phyloP scores from a whole-genome alignment of 352 stramenopile genomes.

The Phytophthora chlamydospora region DNA sequence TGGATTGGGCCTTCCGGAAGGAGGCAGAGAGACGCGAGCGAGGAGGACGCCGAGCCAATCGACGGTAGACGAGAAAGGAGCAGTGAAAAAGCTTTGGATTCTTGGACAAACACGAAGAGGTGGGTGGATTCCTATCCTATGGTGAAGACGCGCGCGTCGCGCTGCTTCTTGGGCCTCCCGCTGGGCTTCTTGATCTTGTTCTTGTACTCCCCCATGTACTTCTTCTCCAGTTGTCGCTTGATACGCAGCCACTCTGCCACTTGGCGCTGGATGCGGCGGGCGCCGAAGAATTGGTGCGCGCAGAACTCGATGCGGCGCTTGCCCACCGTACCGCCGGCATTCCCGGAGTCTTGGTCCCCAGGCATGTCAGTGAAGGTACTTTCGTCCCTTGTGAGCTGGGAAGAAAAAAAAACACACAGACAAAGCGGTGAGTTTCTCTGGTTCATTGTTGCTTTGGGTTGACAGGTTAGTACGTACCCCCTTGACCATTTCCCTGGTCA shows the following conservation, averaged over 20 bases:
- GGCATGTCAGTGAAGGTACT: conserved; percentile 54
- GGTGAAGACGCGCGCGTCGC: conserved; percentile 77
- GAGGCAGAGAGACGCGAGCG: conserved; percentile 34
- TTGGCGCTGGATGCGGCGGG: conserved; percentile 61
- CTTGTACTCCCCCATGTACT: conserved; percentile 85
- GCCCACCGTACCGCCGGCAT: conserved; percentile 4
- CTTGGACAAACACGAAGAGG: conserved; percentile 1
- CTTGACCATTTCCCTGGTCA: conserved; percentile 84
- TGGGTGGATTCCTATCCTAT: conserved; percentile 46
- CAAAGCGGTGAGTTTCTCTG: no score
- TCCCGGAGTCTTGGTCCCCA: conserved; percentile 37
- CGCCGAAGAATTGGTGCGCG: conserved; percentile 74
- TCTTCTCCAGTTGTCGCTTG: conserved; percentile 73
- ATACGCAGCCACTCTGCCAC: conserved; percentile 66
- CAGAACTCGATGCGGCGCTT: conserved; percentile 62
- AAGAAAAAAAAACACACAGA: neutral
- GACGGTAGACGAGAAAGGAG: conserved; percentile 59
- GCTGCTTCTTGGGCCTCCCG: conserved; percentile 74
- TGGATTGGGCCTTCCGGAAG: conserved; percentile 95
- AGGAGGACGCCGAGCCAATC: conserved; percentile 41
- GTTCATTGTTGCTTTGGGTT: no score
- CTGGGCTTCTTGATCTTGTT: conserved; percentile 89
- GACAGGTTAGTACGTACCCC: conserved; percentile 42
- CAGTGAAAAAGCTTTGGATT: neutral
- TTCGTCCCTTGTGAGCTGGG: conserved; percentile 37